Evolutionary conservation across 2,329 filamentous ascomycete species (phyloP), one percentile per base, ranked within the genome.

Genomic region (Aureobasidium namibiae): DNA sequence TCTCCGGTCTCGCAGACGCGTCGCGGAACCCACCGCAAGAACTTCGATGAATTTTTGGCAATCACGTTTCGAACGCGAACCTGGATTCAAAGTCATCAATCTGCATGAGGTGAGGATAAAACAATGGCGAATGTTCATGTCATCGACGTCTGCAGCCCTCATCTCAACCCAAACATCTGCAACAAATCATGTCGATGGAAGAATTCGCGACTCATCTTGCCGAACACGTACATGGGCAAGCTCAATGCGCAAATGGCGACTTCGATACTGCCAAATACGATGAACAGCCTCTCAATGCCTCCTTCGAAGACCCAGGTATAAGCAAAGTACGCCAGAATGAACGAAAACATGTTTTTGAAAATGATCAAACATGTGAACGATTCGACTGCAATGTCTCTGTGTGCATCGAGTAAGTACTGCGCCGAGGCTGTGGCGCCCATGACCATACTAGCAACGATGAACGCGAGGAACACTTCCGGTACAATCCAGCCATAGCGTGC

Each of bases 311-410:
- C 79, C 92, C 92, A 96, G 60, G 91, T 79, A 67, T 90, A 95
- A 1, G 90, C 90, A 65, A 83, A 87, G 70, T 86, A 95, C 0
- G 92, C 95, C 59, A 96, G 76, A 7, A 85, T 83, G 67, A 95
- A 96, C 63, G 86, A 89, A 75, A 96, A 95, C 63, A 96, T 82
- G 73, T 96, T 96, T 75, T 96, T 96, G 79, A 96, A 96, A 57
- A 96, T 86, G 64, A 96, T 82, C 70, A 94, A 82, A 73, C 90
- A 89, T 0, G 91, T 96, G 71, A 96, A 95, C 7, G 86, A 89
- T 73, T 96, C 92, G 49, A 96, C 83, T 1, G 89, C 84, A 60
- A 95, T 83, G 62, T 92, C 86, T 8, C 91, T 86, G 73, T 96
- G 92, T 0, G 92, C 92, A 74, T 96, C 92, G 8, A 96, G 89